A percentile compares a stretch with the other conserved stretches of the same genome.
These are phyloP conservation scores for Cutaneotrichosporon cavernicola DNA, from an alignment of 1,284 basidiomycete genomes.

Conservation along the genomic window DNA sequence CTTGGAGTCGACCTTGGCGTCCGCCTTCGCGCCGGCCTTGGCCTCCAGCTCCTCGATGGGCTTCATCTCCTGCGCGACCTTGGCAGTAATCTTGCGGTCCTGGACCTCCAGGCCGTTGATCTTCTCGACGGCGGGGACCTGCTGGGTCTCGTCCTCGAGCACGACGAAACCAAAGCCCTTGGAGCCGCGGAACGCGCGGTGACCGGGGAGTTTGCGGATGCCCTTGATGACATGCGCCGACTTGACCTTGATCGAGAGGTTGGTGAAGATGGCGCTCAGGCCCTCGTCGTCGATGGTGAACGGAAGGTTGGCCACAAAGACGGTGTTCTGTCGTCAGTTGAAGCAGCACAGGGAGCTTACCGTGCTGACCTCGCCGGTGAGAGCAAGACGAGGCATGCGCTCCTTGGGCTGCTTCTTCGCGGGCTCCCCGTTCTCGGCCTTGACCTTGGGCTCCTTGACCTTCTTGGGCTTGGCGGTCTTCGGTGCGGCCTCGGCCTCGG, in stretches of 20 bases:
- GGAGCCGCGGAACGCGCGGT: conserved; percentile 58
- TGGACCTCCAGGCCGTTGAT: conserved; percentile 78
- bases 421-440: conserved; percentile 31
- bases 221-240: conserved; percentile 74
- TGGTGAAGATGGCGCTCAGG: conserved; percentile 73
- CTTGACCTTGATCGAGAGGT: conserved; percentile 72
- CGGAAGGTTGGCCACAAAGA: conserved; percentile 93
- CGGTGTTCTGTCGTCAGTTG: conserved; percentile 62
- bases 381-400: conserved; percentile 51
- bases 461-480: conserved; percentile 33
- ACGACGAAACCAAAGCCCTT: conserved; percentile 95
- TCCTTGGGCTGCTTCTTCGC: conserved; percentile 41
- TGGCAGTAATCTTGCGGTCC: conserved; percentile 77
- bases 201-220: conserved; percentile 63
- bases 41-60: conserved; percentile 35
- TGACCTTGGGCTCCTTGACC: conserved; percentile 32
- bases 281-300: conserved; percentile 82
- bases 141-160: conserved; percentile 76
- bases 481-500: conserved; percentile 12
- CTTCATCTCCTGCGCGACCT: conserved; percentile 64
- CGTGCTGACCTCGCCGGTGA: conserved; percentile 63
- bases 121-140: conserved; percentile 75
- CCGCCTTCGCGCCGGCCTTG: conserved; percentile 1
- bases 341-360: conserved; percentile 27
- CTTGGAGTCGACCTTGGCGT: conserved; percentile 3